Evolutionary conservation across 306 rosid genomes (phyloP).

Genomic region (Alnus glutinosa): DNA sequence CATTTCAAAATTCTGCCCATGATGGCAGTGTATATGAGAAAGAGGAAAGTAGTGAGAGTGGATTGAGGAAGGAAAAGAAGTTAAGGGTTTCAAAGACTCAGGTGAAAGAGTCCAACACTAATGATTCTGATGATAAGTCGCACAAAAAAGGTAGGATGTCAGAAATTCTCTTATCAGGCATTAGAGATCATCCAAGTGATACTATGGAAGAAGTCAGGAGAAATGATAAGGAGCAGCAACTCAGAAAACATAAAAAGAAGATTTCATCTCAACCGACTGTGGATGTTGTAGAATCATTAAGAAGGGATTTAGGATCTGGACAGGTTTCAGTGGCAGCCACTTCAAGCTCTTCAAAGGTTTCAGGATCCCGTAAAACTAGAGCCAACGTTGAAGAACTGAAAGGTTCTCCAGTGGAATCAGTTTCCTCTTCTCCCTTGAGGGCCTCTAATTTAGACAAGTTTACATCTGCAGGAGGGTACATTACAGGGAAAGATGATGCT

Average conservation of each 20-base stretch:
- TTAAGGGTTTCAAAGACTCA: conserved; percentile 30
- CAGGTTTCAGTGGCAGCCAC: conserved; percentile 50
- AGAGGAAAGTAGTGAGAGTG: conserved; percentile 48
- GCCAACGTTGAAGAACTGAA: conserved; percentile 52
- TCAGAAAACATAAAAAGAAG: conserved; percentile 38
- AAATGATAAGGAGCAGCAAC: conserved; percentile 38
- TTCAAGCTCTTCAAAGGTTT: conserved; percentile 81
- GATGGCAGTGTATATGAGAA: conserved; percentile 38
- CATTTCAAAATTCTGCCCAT: conserved; percentile 28
- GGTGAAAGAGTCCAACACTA: conserved; percentile 27
- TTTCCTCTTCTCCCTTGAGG: conserved; percentile 71
- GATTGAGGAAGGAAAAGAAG: conserved; percentile 53
- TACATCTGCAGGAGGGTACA: conserved; percentile 32
- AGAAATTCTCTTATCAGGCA: conserved; percentile 35
- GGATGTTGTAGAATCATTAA: conserved; percentile 39
- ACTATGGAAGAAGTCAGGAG: conserved; percentile 29
- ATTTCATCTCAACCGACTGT: conserved; percentile 35
- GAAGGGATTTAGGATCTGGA: conserved; percentile 45
- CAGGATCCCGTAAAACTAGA: conserved; percentile 51
- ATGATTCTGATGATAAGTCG: conserved; percentile 41
- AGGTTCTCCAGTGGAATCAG: conserved; percentile 76
- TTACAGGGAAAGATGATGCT: conserved; percentile 38
- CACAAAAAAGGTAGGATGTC: conserved; percentile 39
- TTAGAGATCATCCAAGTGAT: conserved; percentile 27
- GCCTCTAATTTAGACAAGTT: conserved; percentile 44